Conservation (phyloP, 1,284 basidiomycete genomes). For the Trichosporon ovoides region DNA sequence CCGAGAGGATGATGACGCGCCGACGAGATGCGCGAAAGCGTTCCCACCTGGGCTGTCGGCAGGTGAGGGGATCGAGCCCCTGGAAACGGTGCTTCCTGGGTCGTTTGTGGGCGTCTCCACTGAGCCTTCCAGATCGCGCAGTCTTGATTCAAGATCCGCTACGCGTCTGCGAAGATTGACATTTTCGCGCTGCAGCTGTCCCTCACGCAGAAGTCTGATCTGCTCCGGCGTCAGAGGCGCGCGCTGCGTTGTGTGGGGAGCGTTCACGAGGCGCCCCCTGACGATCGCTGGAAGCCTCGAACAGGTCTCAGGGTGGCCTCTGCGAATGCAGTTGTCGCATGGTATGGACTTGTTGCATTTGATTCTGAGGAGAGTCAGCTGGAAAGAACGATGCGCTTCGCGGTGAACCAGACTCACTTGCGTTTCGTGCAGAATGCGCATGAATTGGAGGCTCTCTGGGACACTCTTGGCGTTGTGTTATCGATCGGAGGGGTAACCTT, state of each 20-base stretch:
- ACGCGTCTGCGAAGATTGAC: slow-evolving; percentile 17
- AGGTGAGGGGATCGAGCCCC: slow-evolving; percentile 5
- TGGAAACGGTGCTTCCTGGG: not conserved
- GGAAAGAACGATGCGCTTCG: not conserved
- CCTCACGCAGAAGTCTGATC: slow-evolving; percentile 20
- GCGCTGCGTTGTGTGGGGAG: slow-evolving; percentile 18
- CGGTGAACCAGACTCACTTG: slow-evolving; percentile 16
- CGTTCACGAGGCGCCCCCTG: slow-evolving; percentile 22
- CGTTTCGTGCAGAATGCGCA: slow-evolving; percentile 25
- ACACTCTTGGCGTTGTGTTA: not conserved
- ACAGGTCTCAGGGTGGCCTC: slow-evolving; percentile 23
- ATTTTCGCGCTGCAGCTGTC: slow-evolving; percentile 25
- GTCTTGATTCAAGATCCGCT: slow-evolving; percentile 16
- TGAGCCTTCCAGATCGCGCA: slow-evolving; percentile 16
- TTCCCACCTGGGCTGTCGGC: slow-evolving; percentile 14
- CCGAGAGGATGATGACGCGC: not conserved
- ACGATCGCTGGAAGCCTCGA: slow-evolving; percentile 22
- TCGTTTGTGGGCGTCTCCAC: not conserved
- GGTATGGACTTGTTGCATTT: slow-evolving; percentile 24
- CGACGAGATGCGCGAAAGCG: slow-evolving; percentile 19
- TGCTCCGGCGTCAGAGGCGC: slow-evolving; percentile 23
- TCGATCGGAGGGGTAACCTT: not conserved
- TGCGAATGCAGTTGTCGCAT: slow-evolving; percentile 23
- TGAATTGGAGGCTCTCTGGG: slow-evolving; percentile 21
- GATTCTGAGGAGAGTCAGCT: slow-evolving; percentile 13